Percentiles rank a stretch among this genome's conserved stretches.
phyloP scores from a whole-genome alignment of 441 rosid genomes.

The Flueggea neowawraea region DNA sequence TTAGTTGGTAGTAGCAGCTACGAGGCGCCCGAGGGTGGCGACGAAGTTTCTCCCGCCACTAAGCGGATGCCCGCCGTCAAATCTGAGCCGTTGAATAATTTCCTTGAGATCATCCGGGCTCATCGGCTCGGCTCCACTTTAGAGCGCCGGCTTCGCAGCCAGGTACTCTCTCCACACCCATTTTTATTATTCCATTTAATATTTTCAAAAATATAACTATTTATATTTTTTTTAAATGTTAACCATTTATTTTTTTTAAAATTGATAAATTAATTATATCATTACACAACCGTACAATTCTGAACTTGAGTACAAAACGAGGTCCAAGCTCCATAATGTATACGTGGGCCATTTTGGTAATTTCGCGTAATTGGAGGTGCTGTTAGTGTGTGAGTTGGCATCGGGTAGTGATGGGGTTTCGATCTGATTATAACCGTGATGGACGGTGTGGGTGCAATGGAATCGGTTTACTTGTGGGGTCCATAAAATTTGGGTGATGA shows the following conservation, averaged over 20 bases:
- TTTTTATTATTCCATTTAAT: not conserved
- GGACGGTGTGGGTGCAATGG: slow-evolving; percentile 4
- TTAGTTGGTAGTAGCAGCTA: slow-evolving; percentile 26
- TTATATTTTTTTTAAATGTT: not conserved
- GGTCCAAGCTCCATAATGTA: too few relatives aligned
- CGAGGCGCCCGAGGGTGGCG: slow-evolving; percentile 39
- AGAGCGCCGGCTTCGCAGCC: slow-evolving; percentile 48
- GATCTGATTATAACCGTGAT: too few relatives aligned
- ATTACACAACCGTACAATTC: too few relatives aligned
- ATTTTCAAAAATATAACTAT: not conserved
- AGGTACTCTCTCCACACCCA: slow-evolving; percentile 27
- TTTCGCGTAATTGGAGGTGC: too few relatives aligned
- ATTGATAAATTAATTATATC: too few relatives aligned
- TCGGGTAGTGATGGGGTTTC: not conserved
- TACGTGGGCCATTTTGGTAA: too few relatives aligned
- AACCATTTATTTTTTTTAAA: too few relatives aligned
- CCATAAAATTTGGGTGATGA: slow-evolving; percentile 1
- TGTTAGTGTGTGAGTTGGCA: too few relatives aligned
- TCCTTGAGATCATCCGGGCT: slow-evolving; percentile 32
- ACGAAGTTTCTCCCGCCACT: slow-evolving; percentile 49
- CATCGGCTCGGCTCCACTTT: slow-evolving; percentile 48
- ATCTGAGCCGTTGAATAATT: slow-evolving; percentile 32
- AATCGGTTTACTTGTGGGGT: slow-evolving; percentile 9
- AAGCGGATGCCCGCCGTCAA: slow-evolving; percentile 33
- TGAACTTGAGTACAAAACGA: too few relatives aligned